Evolutionary conservation across 1,284 basidiomycete genomes (phyloP).

Genomic region (Cutaneotrichosporon mucoides): DNA sequence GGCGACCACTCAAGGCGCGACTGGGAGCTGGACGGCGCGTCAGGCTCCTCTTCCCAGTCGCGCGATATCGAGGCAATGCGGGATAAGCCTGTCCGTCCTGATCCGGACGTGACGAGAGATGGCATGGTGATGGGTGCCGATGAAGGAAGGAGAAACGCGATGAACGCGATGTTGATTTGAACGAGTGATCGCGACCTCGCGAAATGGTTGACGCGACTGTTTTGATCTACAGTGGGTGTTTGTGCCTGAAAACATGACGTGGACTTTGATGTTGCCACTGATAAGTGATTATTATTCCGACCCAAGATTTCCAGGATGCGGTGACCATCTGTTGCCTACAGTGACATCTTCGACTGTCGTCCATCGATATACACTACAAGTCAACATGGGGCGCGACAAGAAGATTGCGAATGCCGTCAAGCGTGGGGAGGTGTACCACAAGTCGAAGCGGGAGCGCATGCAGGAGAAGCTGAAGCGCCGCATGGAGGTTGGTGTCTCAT

Average conservation of each 20-base stretch:
- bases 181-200: too few species aligned
- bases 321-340: too few species aligned
- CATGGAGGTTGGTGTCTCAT: constrained; percentile 70
- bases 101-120: constrained; percentile 18
- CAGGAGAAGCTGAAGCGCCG: constrained; percentile 77
- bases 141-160: not conserved
- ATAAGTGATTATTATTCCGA: not conserved
- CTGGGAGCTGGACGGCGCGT: constrained; percentile 8
- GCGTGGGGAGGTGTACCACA: constrained; percentile 68
- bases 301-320: constrained; percentile 1
- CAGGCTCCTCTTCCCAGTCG: constrained; percentile 38
- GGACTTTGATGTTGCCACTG: not conserved
- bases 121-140: constrained; percentile 17
- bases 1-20: constrained; percentile 26
- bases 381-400: constrained; percentile 41
- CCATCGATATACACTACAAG: not conserved
- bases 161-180: not conserved
- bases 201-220: constrained; percentile 15
- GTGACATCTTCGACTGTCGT: too few species aligned
- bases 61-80: constrained; percentile 41
- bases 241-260: not conserved
- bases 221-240: not conserved
- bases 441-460: constrained; percentile 71
- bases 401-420: constrained; percentile 79
- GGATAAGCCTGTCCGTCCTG: constrained; percentile 15